Percentiles rank a stretch among this genome's conserved stretches.
These are phyloP conservation scores for Cardamine chenopodiifolia DNA, from an alignment of 345 rosid species.

Conservation along the genomic window DNA sequence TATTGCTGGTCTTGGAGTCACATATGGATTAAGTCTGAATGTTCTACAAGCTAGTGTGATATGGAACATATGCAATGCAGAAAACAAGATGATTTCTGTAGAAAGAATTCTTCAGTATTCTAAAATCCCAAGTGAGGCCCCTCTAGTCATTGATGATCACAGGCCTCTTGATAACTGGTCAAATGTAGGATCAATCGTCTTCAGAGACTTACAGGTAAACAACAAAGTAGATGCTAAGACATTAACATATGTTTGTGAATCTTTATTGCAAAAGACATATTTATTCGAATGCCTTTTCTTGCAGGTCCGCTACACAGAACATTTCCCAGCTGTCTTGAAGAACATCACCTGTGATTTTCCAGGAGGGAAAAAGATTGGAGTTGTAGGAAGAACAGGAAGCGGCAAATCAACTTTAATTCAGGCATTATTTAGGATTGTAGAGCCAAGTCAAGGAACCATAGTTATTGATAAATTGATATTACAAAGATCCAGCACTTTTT, in stretches of 20 bases:
- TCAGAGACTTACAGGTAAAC: slow-evolving; percentile 72
- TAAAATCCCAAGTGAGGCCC: slow-evolving; percentile 71
- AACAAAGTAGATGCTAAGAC: background rate
- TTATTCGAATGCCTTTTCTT: slow-evolving; percentile 3
- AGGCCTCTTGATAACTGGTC: slow-evolving; percentile 85
- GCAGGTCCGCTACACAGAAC: slow-evolving; percentile 91
- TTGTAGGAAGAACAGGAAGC: slow-evolving; percentile 96
- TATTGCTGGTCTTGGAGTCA: slow-evolving; percentile 91
- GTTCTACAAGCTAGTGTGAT: slow-evolving; percentile 82
- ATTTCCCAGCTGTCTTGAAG: slow-evolving; percentile 83
- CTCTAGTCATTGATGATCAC: slow-evolving; percentile 61
- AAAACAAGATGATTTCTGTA: slow-evolving; percentile 88
- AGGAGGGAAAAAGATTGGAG: slow-evolving; percentile 81
- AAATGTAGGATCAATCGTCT: slow-evolving; percentile 70
- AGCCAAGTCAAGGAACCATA: slow-evolving; percentile 84
- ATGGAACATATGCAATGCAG: slow-evolving; percentile 92
- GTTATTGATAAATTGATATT: slow-evolving; percentile 76
- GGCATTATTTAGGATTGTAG: slow-evolving; percentile 86
- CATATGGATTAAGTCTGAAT: slow-evolving; percentile 87
- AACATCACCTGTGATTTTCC: slow-evolving; percentile 81
- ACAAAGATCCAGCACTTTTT: slow-evolving; percentile 87
- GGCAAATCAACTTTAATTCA: slow-evolving; percentile 94
- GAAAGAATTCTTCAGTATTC: slow-evolving; percentile 93
- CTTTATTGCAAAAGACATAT: background rate
- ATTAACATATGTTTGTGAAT: background rate